These are phyloP conservation scores for Trichoderma sp. DNA, from an alignment of 2,329 filamentous ascomycete species.

Conservation along the genomic window DNA sequence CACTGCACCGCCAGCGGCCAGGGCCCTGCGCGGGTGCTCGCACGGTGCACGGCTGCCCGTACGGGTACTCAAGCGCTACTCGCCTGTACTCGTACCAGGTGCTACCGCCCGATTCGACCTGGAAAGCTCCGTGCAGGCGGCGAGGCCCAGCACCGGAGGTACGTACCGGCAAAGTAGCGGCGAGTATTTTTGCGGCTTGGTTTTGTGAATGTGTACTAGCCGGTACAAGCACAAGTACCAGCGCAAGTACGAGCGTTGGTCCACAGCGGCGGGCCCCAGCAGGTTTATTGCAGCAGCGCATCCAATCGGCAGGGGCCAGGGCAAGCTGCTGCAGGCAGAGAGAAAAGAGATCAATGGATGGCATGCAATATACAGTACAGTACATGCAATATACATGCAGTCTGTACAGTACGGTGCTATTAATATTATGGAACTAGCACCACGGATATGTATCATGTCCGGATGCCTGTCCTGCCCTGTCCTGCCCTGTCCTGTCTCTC, in stretches of 20 bases:
- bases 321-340: constrained; percentile 6
- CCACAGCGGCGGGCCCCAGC: constrained; percentile 10
- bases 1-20: background rate
- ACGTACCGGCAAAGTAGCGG: background rate
- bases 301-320: constrained; percentile 16
- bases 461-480: background rate
- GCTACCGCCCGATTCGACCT: background rate
- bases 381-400: background rate
- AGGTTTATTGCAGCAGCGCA: background rate
- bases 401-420: background rate
- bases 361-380: background rate
- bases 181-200: background rate
- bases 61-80: background rate
- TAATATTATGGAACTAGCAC: background rate
- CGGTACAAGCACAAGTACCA: background rate
- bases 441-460: background rate
- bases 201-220: background rate
- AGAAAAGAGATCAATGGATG: background rate
- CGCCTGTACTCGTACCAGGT: background rate
- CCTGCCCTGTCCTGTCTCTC: background rate
- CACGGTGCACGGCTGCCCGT: constrained; percentile 6
- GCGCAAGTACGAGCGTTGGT: background rate
- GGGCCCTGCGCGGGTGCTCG: background rate
- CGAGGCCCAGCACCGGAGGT: background rate
- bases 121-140: background rate